Base-by-base conservation (phyloP, 176 grass and related monocot genomes). In the Bonia amplexicaulis region DNA sequence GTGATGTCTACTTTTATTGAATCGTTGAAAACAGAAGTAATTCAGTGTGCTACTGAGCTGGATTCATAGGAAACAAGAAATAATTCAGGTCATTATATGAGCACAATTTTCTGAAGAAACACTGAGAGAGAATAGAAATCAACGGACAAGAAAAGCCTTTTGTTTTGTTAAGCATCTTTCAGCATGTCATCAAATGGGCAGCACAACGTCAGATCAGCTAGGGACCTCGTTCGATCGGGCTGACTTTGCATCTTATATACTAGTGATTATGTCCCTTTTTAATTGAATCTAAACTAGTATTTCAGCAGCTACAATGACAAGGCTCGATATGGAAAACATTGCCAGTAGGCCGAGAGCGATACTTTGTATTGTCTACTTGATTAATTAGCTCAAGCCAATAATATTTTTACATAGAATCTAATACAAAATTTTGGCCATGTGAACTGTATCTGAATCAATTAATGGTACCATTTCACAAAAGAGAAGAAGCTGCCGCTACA, bases 231-330 rank as follows among this genome's bases (percentile, higher is more conserved):
- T 31, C 20, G 8, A 54, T 40, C 31, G 0, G 2, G 51, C 59
- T 87, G 84, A 90, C 84, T 90, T 90, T 87, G 79, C 84, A 68
- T 87, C 67, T 78, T 33, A 40, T 73, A 79, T 57, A 58, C 66
- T 31, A 86, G 20, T 6, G 7, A 17, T 78, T 44, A 19, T 37
- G 54, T 64, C 72, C 65, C 55, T 78, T 17, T 78, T 78, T 66
- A 78, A 40, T 55, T 78, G 79, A 82, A 86, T 67, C 79, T 71
- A 58, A 77, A 66, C 41, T 23, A 2, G 22, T 82, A 72, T 49
- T 29, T 72, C 44, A 46, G 9, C 48, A 27, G 52, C 51, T 49
- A 46, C 55, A 54, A 5, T 13, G 73, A 63, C 55, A 64, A 63
- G 72, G 12, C 39, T 78, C 20, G 0, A 48, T 57, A 86, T 9